Evolutionary conservation across 257 asterid species (phyloP).

Genomic region (Eucommia ulmoides): DNA sequence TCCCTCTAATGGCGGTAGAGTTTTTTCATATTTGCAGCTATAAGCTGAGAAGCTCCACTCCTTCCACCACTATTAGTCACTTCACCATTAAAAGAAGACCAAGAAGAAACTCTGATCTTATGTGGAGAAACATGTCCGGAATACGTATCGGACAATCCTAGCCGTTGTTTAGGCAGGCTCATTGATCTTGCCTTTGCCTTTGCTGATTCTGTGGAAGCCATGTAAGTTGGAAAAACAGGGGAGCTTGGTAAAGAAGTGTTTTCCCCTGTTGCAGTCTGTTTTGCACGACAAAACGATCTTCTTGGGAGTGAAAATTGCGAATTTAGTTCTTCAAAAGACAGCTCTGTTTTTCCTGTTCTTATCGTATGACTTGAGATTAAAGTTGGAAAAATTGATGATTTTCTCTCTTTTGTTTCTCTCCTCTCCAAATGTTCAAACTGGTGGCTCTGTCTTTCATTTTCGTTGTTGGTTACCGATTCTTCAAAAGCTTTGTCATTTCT

Average conservation of each 20-base stretch:
- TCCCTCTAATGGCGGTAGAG: slow-evolving; percentile 12
- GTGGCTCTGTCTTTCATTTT: slow-evolving; percentile 28
- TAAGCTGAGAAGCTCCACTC: slow-evolving; percentile 31
- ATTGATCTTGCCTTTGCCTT: slow-evolving; percentile 68
- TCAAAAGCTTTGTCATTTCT: slow-evolving; percentile 34
- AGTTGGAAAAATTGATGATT: slow-evolving; percentile 16
- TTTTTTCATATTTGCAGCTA: slow-evolving; percentile 13
- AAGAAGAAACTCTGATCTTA: slow-evolving; percentile 39
- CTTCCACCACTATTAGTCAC: slow-evolving; percentile 21
- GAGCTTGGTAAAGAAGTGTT: slow-evolving; percentile 48
- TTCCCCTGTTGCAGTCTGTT: slow-evolving; percentile 42
- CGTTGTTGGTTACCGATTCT: slow-evolving; percentile 29
- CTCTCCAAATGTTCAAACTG: slow-evolving; percentile 21
- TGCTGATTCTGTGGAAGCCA: slow-evolving; percentile 81
- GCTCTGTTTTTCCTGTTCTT: slow-evolving; percentile 23
- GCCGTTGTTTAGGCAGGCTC: slow-evolving; percentile 73
- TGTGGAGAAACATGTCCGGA: slow-evolving; percentile 50
- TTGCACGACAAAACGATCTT: slow-evolving; percentile 48
- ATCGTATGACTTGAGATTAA: slow-evolving; percentile 20
- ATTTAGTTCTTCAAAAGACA: slow-evolving; percentile 25
- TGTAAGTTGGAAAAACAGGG: slow-evolving; percentile 56
- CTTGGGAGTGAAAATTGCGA: slow-evolving; percentile 51
- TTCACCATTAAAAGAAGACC: slow-evolving; percentile 37
- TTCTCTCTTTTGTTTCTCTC: slow-evolving; percentile 25
- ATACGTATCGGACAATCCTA: slow-evolving; percentile 37